phyloP scores from a whole-genome alignment of 2,329 filamentous ascomycete species.

The Chaetomium sp. region DNA sequence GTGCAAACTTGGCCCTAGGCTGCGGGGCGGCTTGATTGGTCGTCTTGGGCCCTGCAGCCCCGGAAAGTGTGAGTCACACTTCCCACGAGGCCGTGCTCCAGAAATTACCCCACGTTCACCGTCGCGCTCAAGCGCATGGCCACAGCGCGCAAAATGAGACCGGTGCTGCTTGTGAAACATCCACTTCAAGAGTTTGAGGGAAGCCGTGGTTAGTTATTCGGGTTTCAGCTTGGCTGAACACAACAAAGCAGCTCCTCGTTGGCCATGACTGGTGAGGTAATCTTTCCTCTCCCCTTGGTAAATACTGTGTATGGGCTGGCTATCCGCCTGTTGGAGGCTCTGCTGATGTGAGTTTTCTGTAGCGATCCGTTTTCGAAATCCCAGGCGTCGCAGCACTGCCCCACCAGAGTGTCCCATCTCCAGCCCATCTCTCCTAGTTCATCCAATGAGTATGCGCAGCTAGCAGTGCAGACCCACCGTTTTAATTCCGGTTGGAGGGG shows the following conservation, averaged over 20 bases:
- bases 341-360: constrained; percentile 15
- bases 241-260: neutral
- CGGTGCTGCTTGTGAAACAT: neutral
- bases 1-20: constrained; percentile 23
- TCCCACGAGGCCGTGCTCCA: constrained; percentile 16
- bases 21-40: constrained; percentile 26
- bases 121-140: neutral
- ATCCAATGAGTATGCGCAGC: constrained; percentile 20
- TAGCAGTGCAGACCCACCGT: constrained; percentile 8
- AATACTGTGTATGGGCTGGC: neutral
- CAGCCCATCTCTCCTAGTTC: neutral
- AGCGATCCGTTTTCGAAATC: neutral
- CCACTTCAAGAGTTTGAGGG: neutral
- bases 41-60: constrained; percentile 25
- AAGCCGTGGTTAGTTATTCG: neutral
- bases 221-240: neutral
- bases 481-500: constrained; percentile 27
- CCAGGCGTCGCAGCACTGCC: constrained; percentile 26
- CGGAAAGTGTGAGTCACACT: constrained; percentile 38
- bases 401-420: constrained; percentile 19
- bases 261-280: neutral
- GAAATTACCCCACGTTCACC: constrained; percentile 23
- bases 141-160: neutral
- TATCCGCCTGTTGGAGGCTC: neutral
- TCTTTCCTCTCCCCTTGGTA: neutral